Evolutionary conservation across 805 yeast species (phyloP).

Genomic region (Lipomyces chichibuensis): DNA sequence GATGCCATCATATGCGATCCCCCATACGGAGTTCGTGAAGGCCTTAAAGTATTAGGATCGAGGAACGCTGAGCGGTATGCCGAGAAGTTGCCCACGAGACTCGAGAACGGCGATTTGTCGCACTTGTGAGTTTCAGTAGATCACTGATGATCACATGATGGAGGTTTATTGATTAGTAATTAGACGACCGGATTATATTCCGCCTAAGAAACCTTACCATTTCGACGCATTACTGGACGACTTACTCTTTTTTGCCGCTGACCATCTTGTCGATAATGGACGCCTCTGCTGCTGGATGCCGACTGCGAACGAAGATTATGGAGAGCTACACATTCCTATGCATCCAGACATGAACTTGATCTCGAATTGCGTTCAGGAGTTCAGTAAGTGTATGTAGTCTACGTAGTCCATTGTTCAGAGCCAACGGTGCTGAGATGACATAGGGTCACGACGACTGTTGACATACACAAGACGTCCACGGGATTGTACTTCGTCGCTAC

Average conservation of each 20-base stretch:
- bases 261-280: constrained; percentile 71
- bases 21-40: constrained; percentile 96
- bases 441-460: constrained; percentile 80
- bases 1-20: constrained; percentile 95
- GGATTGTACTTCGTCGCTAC: constrained; percentile 52
- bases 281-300: constrained; percentile 98
- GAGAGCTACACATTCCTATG: constrained; percentile 71
- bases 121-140: constrained; percentile 14
- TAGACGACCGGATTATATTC: constrained; percentile 78
- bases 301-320: constrained; percentile 83
- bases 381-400: constrained; percentile 59
- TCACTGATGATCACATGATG: not conserved
- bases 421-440: not conserved
- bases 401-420: not conserved
- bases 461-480: constrained; percentile 68
- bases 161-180: constrained; percentile 69
- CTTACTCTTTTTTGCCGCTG: constrained; percentile 70
- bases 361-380: constrained; percentile 80
- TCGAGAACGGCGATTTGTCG: constrained; percentile 33
- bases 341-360: constrained; percentile 72
- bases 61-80: constrained; percentile 65
- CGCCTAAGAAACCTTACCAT: constrained; percentile 89
- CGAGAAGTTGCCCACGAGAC: constrained; percentile 48
- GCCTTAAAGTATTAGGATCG: constrained; percentile 89
- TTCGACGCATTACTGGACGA: constrained; percentile 78